Percentiles rank a stretch among this genome's conserved stretches.
Evolutionary conservation across 2,329 filamentous ascomycete species (phyloP).

Genomic region (Ophiostoma montium): DNA sequence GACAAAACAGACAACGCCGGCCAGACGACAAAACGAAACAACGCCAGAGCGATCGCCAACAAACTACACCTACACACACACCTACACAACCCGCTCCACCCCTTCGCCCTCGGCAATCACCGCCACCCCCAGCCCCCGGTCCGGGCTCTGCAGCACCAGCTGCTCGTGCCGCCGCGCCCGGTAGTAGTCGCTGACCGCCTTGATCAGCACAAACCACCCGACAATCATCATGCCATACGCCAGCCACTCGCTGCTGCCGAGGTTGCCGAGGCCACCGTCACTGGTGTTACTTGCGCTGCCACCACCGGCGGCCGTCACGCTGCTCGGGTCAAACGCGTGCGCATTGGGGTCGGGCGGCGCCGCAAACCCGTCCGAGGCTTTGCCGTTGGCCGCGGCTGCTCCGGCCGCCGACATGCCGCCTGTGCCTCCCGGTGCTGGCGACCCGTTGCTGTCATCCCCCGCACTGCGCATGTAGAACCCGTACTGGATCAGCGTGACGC

Average conservation of each 20-base stretch:
- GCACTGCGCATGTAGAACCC: slow-evolving; percentile 85
- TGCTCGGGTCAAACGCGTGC: slow-evolving; percentile 70
- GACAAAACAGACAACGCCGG: neutral
- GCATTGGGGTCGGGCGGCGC: slow-evolving; percentile 76
- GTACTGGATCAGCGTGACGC: slow-evolving; percentile 90
- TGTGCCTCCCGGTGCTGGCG: neutral
- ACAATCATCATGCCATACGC: slow-evolving; percentile 92
- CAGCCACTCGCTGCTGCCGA: slow-evolving; percentile 72
- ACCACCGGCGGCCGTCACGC: slow-evolving; percentile 34
- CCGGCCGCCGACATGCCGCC: slow-evolving; percentile 23
- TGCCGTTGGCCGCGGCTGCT: slow-evolving; percentile 21
- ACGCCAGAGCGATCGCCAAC: neutral
- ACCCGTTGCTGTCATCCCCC: slow-evolving; percentile 21
- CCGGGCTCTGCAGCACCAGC: slow-evolving; percentile 82
- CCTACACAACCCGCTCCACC: slow-evolving; percentile 59
- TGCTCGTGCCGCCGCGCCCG: slow-evolving; percentile 82
- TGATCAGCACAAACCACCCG: slow-evolving; percentile 94
- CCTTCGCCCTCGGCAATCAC: slow-evolving; percentile 78
- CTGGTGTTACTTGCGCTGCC: slow-evolving; percentile 25
- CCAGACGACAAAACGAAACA: neutral
- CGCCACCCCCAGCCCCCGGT: slow-evolving; percentile 69
- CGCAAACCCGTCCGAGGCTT: slow-evolving; percentile 42
- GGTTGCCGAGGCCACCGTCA: slow-evolving; percentile 34
- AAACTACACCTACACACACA: neutral
- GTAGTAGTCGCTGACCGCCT: slow-evolving; percentile 83